phyloP scores from a whole-genome alignment of 441 rosid genomes.

The Jatropha multifida region DNA sequence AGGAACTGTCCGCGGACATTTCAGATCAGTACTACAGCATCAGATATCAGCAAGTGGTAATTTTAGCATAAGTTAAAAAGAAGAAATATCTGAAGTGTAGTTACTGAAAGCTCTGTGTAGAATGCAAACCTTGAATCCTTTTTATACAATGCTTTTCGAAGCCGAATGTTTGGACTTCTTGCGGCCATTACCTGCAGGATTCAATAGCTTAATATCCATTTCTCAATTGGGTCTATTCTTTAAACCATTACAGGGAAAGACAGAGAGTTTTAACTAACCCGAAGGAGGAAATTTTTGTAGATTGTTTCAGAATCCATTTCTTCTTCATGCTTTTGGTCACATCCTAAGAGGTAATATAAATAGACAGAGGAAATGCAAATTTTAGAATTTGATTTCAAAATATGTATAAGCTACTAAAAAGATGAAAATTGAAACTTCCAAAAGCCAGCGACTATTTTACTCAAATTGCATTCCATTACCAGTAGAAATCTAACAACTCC shows the following conservation, averaged over 20 bases:
- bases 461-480: too few relatives aligned
- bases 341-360: conserved; percentile 40
- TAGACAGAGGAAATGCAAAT: neutral
- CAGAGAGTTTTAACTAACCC: conserved; percentile 48
- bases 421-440: neutral
- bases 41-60: conserved; percentile 7
- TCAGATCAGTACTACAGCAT: conserved; percentile 38
- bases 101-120: neutral
- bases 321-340: conserved; percentile 93
- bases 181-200: conserved; percentile 90
- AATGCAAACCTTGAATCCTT: conserved; percentile 45
- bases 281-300: conserved; percentile 75
- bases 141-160: conserved; percentile 55
- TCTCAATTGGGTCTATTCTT: neutral
- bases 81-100: conserved; percentile 4
- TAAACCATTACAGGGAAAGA: neutral
- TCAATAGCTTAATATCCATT: conserved; percentile 16
- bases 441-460: neutral
- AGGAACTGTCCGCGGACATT: conserved; percentile 86
- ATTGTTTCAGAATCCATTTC: conserved; percentile 85
- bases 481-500: too few relatives aligned
- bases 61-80: conserved; percentile 10
- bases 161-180: conserved; percentile 83
- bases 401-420: neutral
- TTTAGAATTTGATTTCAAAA: neutral